Evolutionary conservation across 164 flowering plant species (phyloP).

Genomic region (Houttuynia cordata): DNA sequence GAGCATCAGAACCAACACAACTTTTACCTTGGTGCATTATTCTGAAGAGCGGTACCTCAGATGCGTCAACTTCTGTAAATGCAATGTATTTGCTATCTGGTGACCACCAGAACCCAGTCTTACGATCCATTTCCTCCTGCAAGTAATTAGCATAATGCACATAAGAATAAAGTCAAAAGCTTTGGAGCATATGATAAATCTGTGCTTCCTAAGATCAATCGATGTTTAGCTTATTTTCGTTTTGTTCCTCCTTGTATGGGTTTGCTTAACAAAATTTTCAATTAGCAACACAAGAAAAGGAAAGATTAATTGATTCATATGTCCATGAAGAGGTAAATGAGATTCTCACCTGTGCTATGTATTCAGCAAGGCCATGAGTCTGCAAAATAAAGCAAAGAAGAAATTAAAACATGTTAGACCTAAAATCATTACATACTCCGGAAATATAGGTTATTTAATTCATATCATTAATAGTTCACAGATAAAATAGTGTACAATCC

Average conservation of each 20-base stretch:
- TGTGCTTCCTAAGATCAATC: not conserved
- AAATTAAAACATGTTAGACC: not conserved
- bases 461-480: no score
- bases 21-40: conserved; percentile 95
- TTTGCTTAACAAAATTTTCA: no score
- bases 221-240: no score
- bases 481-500: no score
- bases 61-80: conserved; percentile 77
- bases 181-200: not conserved
- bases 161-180: not conserved
- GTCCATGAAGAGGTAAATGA: not conserved
- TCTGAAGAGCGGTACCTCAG: conserved; percentile 63
- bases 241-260: no score
- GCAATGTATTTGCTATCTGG: conserved; percentile 84
- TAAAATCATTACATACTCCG: not conserved
- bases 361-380: conserved; percentile 92
- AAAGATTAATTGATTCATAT: not conserved
- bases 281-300: no score
- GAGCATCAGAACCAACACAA: conserved; percentile 72
- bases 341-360: conserved; percentile 71
- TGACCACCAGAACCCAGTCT: conserved; percentile 97
- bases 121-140: conserved; percentile 95
- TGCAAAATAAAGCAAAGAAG: conserved; percentile 21
- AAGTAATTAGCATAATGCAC: conserved; percentile 10
- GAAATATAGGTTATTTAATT: not conserved